Conservation (phyloP, 441 rosid species). For the Monsonia emarginata region DNA sequence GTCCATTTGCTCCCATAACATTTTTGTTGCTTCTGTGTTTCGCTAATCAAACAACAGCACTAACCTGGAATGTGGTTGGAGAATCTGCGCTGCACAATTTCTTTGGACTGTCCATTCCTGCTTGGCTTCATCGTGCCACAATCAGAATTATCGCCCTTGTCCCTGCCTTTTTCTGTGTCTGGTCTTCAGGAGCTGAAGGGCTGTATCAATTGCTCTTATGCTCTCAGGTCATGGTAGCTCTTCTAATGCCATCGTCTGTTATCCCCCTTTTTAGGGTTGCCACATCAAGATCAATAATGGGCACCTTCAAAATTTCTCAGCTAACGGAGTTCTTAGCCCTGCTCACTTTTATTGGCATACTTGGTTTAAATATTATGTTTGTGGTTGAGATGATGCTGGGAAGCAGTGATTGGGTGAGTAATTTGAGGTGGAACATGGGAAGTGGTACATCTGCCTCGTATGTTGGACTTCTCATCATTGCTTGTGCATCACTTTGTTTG, state of each 20-base stretch:
- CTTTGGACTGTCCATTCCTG: slow-evolving; percentile 65
- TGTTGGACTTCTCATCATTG: slow-evolving; percentile 47
- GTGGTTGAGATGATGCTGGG: slow-evolving; percentile 85
- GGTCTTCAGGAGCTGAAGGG: slow-evolving; percentile 91
- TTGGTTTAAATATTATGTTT: slow-evolving; percentile 67
- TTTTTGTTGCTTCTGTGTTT: slow-evolving; percentile 55
- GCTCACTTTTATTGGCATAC: slow-evolving; percentile 55
- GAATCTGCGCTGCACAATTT: slow-evolving; percentile 62
- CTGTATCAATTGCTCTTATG: slow-evolving; percentile 73
- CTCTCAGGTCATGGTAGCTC: slow-evolving; percentile 71
- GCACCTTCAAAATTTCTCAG: slow-evolving; percentile 65
- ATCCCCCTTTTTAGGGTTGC: slow-evolving; percentile 86
- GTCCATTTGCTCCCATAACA: slow-evolving; percentile 47
- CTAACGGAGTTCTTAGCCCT: slow-evolving; percentile 56
- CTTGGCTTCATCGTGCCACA: slow-evolving; percentile 83
- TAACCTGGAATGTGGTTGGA: slow-evolving; percentile 73
- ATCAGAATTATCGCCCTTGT: slow-evolving; percentile 69
- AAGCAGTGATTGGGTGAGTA: slow-evolving; percentile 77
- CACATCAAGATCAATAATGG: slow-evolving; percentile 84
- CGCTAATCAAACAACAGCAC: slow-evolving; percentile 60
- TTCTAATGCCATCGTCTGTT: slow-evolving; percentile 80
- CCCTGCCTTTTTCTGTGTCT: slow-evolving; percentile 73
- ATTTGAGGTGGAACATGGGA: slow-evolving; percentile 69
- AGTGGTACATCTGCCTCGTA: slow-evolving; percentile 44
- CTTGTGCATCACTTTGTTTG: slow-evolving; percentile 62